A percentile compares a stretch with the other conserved stretches of the same genome.
Conservation (phyloP, 2,329 filamentous ascomycete species). For the Diaporthe amygdali region DNA sequence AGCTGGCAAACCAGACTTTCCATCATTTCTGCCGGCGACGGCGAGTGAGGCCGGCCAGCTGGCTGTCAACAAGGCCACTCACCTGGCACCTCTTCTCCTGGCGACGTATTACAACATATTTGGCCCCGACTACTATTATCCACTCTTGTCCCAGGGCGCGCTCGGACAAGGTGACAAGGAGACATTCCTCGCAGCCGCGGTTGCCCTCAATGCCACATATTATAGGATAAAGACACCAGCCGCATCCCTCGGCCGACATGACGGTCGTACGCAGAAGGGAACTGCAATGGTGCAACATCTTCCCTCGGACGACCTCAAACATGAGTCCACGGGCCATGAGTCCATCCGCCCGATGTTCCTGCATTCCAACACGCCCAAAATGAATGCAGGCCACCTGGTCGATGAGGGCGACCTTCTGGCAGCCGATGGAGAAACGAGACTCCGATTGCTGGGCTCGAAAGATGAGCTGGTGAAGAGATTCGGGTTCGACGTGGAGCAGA, state of each 20-base stretch:
- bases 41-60: slow-evolving; percentile 51
- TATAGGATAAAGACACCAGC: slow-evolving; percentile 43
- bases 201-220: slow-evolving; percentile 44
- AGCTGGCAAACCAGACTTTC: slow-evolving; percentile 36
- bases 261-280: slow-evolving; percentile 33
- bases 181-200: slow-evolving; percentile 50
- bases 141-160: slow-evolving; percentile 48
- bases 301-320: slow-evolving; percentile 35
- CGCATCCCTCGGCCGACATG: slow-evolving; percentile 37
- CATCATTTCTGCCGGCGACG: slow-evolving; percentile 31
- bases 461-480: slow-evolving; percentile 29
- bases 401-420: slow-evolving; percentile 26
- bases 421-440: slow-evolving; percentile 28
- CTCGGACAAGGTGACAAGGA: slow-evolving; percentile 54
- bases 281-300: slow-evolving; percentile 38
- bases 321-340: not conserved
- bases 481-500: slow-evolving; percentile 40
- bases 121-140: slow-evolving; percentile 56
- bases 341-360: slow-evolving; percentile 37
- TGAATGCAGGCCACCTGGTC: slow-evolving; percentile 37
- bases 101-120: slow-evolving; percentile 61
- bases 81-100: slow-evolving; percentile 52
- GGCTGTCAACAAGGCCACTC: slow-evolving; percentile 51
- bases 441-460: slow-evolving; percentile 37
- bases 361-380: slow-evolving; percentile 43